A percentile compares a stretch with the other conserved stretches of the same genome.
These are phyloP conservation scores for Exophiala sp. DNA, from an alignment of 2,329 filamentous ascomycete genomes.

Conservation along the genomic window DNA sequence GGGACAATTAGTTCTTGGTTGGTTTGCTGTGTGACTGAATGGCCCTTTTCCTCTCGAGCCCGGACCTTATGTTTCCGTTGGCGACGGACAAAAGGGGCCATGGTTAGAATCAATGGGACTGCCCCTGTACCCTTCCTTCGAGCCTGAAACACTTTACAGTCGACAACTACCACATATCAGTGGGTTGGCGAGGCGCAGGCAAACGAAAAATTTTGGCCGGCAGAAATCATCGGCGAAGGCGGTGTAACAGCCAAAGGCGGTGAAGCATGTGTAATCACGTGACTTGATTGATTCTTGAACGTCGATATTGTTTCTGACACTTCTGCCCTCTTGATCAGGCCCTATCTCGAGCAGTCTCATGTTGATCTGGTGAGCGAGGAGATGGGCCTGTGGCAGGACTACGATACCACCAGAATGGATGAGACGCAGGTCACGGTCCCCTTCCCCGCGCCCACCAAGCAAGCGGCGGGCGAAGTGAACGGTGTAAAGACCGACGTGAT, in stretches of 20 bases:
- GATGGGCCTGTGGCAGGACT: slow-evolving; percentile 22
- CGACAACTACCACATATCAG: no score
- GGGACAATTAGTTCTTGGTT: slow-evolving; percentile 22
- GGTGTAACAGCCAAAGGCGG: not conserved
- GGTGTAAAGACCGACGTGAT: slow-evolving; percentile 66
- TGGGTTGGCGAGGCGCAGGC: not conserved
- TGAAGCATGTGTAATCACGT: slow-evolving; percentile 3
- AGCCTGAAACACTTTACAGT: no score
- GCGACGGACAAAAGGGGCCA: slow-evolving; percentile 49
- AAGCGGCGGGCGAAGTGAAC: slow-evolving; percentile 57
- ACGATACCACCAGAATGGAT: slow-evolving; percentile 15
- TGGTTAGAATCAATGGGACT: no score
- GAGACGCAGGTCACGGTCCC: slow-evolving; percentile 36
- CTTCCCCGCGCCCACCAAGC: slow-evolving; percentile 63
- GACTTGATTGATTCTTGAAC: not conserved
- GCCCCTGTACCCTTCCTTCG: no score
- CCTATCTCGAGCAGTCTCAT: no score
- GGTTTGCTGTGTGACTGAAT: slow-evolving; percentile 1
- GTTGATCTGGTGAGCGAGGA: not conserved
- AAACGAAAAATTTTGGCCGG: slow-evolving; percentile 7
- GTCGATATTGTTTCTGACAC: no score
- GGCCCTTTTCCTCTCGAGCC: slow-evolving; percentile 30
- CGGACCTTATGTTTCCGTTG: slow-evolving; percentile 53
- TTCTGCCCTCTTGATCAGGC: no score
- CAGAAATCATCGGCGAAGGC: slow-evolving; percentile 15